Base-by-base conservation (phyloP, 148 eudicot genomes). In the Amaranthus palmeri region DNA sequence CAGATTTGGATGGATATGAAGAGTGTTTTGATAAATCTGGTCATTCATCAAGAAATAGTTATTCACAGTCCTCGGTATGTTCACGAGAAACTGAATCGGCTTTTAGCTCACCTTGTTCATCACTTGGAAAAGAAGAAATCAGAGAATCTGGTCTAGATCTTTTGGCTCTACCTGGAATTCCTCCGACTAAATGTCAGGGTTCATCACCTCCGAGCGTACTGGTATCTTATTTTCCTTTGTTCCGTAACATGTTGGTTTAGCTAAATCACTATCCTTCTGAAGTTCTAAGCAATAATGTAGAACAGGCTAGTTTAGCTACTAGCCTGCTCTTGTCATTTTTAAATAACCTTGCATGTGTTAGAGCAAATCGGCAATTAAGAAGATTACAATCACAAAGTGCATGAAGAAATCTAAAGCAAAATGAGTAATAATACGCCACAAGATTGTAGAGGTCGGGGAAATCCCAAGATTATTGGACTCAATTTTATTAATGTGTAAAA, bases 161-260 rank as follows among this genome's bases (percentile, higher is more conserved):
- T 52, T 56, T 48, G 78, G 81, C 76, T 66, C 44, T 68, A 64
- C 76, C 69, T 67, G 79, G 54, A 4, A n/a, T 60, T 41, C 65
- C 63, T 41, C 65, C 51, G 14, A 77, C 48, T 48, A 69, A 73
- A 10, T 72, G 67, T 67, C 76, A 52, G 44, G 72, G 59, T 49
- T 74, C 72, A 11, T 81, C 90, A 2, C 84, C 85, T 79, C 82
- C 83, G 51, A 76, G 78, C 72, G 78, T 78, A 59, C 54, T 83
- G 78, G 97, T 92, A 85, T 42, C 84, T 42, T 12, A 18, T 79
- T 47, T 58, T 11, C 65, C 43, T 11, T 0, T 69, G 3, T 54
- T 43, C 45, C n/a, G 7, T 25, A 36, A n/a, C 18, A 68, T 66
- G 10, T 36, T 6, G 15, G 50, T 54, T 46, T 51, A 66, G 46